A percentile compares a stretch with the other conserved stretches of the same genome.
These are phyloP conservation scores for Xylariaceae sp. DNA, from an alignment of 2,329 filamentous ascomycete genomes.

Conservation along the genomic window DNA sequence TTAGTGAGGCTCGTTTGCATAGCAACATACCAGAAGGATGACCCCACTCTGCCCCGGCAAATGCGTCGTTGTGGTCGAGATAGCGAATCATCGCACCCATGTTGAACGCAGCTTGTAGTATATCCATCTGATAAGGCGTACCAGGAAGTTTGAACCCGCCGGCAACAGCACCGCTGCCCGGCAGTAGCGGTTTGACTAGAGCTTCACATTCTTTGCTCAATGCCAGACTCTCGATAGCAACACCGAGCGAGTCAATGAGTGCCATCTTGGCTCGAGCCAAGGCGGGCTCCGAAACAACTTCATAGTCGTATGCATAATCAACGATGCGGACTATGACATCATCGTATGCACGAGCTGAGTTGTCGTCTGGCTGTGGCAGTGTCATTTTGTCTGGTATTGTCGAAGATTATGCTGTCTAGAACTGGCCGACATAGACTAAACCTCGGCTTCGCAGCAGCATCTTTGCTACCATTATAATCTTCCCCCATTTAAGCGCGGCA, in stretches of 20 bases:
- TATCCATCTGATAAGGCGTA: slow-evolving; percentile 33
- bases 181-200: slow-evolving; percentile 12
- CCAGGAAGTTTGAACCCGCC: slow-evolving; percentile 33
- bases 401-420: neutral
- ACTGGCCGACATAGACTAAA: neutral
- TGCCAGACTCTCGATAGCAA: slow-evolving; percentile 16
- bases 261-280: slow-evolving; percentile 12
- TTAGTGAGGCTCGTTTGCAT: neutral
- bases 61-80: slow-evolving; percentile 40
- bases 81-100: slow-evolving; percentile 36
- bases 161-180: slow-evolving; percentile 8
- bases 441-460: slow-evolving; percentile 1
- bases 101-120: slow-evolving; percentile 36
- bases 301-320: slow-evolving; percentile 16
- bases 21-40: slow-evolving; percentile 31
- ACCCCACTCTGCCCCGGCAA: slow-evolving; percentile 39
- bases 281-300: slow-evolving; percentile 10
- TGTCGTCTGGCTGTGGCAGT: slow-evolving; percentile 13
- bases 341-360: slow-evolving; percentile 12
- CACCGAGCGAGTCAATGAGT: slow-evolving; percentile 19
- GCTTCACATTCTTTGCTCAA: slow-evolving; percentile 13
- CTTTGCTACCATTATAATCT: slow-evolving; percentile 11
- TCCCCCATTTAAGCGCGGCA: neutral
- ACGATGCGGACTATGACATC: slow-evolving; percentile 9
- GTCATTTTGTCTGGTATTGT: slow-evolving; percentile 2